A percentile compares a stretch with the other conserved stretches of the same genome.
These are phyloP conservation scores for Astrothelium macrocarpum DNA, from an alignment of 495 filamentous ascomycete genomes.

Conservation along the genomic window DNA sequence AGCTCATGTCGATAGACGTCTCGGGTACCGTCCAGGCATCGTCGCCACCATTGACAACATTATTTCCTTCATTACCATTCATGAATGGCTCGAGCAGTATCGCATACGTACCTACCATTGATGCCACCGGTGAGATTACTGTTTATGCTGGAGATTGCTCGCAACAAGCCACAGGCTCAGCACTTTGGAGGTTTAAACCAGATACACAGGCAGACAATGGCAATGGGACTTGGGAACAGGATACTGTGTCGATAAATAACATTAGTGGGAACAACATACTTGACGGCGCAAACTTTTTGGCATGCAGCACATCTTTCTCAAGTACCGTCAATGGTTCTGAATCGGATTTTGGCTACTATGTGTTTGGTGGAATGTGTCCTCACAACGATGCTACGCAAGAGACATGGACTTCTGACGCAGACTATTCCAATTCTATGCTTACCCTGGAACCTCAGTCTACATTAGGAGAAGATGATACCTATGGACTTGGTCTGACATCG, in stretches of 20 bases:
- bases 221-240: conserved; percentile 48
- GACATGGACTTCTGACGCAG: conserved; percentile 52
- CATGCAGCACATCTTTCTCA: conserved; percentile 58
- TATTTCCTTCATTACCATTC: conserved; percentile 61
- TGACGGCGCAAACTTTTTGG: conserved; percentile 56
- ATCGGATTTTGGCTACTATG: conserved; percentile 46
- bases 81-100: conserved; percentile 31
- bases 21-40: conserved; percentile 44
- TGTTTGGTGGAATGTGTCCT: conserved; percentile 88
- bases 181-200: conserved; percentile 49
- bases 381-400: conserved; percentile 34
- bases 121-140: conserved; percentile 54
- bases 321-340: conserved; percentile 43
- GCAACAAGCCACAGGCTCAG: conserved; percentile 30
- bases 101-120: conserved; percentile 55
- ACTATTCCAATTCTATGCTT: conserved; percentile 71
- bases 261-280: conserved; percentile 27
- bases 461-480: conserved; percentile 20
- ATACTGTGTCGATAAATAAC: conserved; percentile 24
- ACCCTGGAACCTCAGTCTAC: conserved; percentile 38
- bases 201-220: conserved; percentile 31
- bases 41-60: conserved; percentile 43
- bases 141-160: conserved; percentile 63
- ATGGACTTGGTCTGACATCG: conserved; percentile 34
- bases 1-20: conserved; percentile 56